These are phyloP conservation scores for Termitomyces sp. DNA, from an alignment of 768 basidiomycete species.

Conservation along the genomic window DNA sequence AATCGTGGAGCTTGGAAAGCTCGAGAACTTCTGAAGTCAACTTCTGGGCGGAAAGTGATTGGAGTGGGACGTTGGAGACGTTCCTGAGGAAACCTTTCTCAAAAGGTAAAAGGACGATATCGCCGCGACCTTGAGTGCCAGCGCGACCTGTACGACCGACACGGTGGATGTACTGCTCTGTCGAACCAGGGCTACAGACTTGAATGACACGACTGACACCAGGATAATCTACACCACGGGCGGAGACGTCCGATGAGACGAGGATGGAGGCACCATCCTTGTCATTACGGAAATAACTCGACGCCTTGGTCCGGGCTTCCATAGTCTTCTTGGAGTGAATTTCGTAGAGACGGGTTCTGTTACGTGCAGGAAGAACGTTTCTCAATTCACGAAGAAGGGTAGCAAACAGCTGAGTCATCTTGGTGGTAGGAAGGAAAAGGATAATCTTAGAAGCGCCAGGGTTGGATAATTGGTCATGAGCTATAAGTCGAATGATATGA, in stretches of 20 bases:
- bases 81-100: slow-evolving; percentile 65
- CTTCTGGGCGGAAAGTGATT: slow-evolving; percentile 45
- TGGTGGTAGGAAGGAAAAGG: slow-evolving; percentile 82
- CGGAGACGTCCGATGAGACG: slow-evolving; percentile 84
- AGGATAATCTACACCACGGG: slow-evolving; percentile 86
- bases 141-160: slow-evolving; percentile 83
- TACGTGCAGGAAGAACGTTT: slow-evolving; percentile 42
- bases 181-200: slow-evolving; percentile 66
- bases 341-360: slow-evolving; percentile 59
- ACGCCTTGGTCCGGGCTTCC: slow-evolving; percentile 48
- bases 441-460: slow-evolving; percentile 67
- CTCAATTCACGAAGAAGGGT: slow-evolving; percentile 51
- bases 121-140: slow-evolving; percentile 58
- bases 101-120: slow-evolving; percentile 76
- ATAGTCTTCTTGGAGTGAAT: slow-evolving; percentile 76
- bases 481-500: slow-evolving; percentile 72
- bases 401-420: slow-evolving; percentile 73
- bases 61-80: slow-evolving; percentile 65
- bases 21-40: slow-evolving; percentile 37
- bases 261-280: slow-evolving; percentile 52
- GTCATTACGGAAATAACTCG: slow-evolving; percentile 56
- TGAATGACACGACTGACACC: slow-evolving; percentile 88
- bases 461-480: slow-evolving; percentile 80
- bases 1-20: slow-evolving; percentile 46
- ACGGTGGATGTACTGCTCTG: slow-evolving; percentile 80